Evolutionary conservation across 2,329 filamentous ascomycete species (phyloP).

Genomic region (Paramyrothecium roridum): DNA sequence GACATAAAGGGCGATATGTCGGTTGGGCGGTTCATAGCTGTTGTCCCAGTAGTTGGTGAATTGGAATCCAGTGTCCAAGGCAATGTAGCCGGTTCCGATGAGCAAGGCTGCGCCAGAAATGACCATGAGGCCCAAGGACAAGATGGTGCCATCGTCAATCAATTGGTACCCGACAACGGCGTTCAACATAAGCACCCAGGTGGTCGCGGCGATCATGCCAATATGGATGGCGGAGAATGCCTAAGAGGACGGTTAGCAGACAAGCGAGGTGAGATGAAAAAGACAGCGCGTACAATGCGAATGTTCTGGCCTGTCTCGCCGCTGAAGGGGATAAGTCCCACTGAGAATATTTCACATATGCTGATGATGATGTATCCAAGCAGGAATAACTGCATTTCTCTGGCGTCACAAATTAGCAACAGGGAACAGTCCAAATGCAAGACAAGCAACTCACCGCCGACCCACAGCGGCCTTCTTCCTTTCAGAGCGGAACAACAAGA

Average conservation of each 20-base stretch:
- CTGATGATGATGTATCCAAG: slow-evolving; percentile 80
- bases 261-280: background rate
- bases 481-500: slow-evolving; percentile 77
- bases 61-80: slow-evolving; percentile 83
- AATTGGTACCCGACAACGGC: slow-evolving; percentile 90
- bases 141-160: slow-evolving; percentile 84
- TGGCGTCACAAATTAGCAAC: slow-evolving; percentile 31
- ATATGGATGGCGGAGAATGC: slow-evolving; percentile 89
- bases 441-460: slow-evolving; percentile 62
- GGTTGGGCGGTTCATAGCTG: slow-evolving; percentile 57
- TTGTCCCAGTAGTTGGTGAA: slow-evolving; percentile 78
- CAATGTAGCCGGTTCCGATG: slow-evolving; percentile 91
- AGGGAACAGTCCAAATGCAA: background rate
- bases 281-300: slow-evolving; percentile 62
- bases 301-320: slow-evolving; percentile 42
- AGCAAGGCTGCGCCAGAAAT: slow-evolving; percentile 71
- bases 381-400: slow-evolving; percentile 96
- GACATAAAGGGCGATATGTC: slow-evolving; percentile 85
- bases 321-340: slow-evolving; percentile 81
- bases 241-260: slow-evolving; percentile 37
- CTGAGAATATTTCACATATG: slow-evolving; percentile 95
- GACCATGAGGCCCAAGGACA: slow-evolving; percentile 75
- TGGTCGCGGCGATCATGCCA: slow-evolving; percentile 80
- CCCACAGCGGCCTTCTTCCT: slow-evolving; percentile 92
- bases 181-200: slow-evolving; percentile 90